Evolutionary conservation across 73 alveolate genomes (phyloP).

Genomic region (Paraurostyla sp.): DNA sequence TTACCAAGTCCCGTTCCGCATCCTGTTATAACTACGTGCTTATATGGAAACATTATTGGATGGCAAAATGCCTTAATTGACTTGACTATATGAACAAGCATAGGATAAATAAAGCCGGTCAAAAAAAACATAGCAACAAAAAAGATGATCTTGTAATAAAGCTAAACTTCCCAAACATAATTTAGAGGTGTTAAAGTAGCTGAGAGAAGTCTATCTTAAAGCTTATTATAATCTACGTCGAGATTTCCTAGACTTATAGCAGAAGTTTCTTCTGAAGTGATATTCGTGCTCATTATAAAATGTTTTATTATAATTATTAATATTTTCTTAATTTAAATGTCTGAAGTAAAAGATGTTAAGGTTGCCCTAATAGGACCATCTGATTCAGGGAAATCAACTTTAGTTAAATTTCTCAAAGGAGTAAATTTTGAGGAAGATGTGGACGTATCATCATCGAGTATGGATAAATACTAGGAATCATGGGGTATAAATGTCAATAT

Average conservation of each 20-base stretch:
- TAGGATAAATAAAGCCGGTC: conserved; percentile 13
- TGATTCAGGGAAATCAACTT: conserved; percentile 46
- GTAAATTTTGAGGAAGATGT: conserved; percentile 10
- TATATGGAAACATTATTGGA: conserved; percentile 39
- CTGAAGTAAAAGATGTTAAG: neutral
- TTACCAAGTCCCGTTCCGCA: conserved; percentile 59
- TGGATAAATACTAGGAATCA: neutral
- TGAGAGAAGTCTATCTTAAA: neutral
- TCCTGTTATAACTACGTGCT: conserved; percentile 66
- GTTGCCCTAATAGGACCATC: conserved; percentile 45
- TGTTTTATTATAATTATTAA: neutral
- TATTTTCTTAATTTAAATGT: neutral
- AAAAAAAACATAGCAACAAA: neutral
- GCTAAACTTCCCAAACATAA: conserved; percentile 39
- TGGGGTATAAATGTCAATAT: conserved; percentile 44
- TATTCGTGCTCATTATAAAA: conserved; percentile 7
- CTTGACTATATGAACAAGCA: neutral
- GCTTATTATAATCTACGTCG: conserved; percentile 1
- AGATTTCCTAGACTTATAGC: no score
- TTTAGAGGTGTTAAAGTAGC: conserved; percentile 25
- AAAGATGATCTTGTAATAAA: neutral
- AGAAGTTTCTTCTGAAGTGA: neutral
- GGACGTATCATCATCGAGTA: no score
- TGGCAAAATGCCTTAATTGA: neutral
- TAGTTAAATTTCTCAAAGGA: conserved; percentile 24